Evolutionary conservation across 345 rosid species (phyloP).

Genomic region (Lepidium africanum): DNA sequence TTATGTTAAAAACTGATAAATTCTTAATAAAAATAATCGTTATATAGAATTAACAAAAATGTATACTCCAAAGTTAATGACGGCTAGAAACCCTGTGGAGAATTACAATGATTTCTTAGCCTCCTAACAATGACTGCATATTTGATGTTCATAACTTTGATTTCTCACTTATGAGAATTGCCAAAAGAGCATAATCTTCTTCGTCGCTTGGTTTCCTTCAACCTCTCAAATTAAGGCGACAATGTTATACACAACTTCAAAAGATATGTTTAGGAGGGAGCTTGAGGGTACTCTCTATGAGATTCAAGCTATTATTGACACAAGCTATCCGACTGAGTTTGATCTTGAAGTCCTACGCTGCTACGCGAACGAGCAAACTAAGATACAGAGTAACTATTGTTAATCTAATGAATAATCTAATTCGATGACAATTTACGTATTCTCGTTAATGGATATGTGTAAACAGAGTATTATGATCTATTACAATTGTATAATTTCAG

Average conservation of each 20-base stretch:
- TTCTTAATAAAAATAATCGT: no score
- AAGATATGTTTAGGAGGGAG: constrained; percentile 59
- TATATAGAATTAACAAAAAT: no score
- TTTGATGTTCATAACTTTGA: constrained; percentile 70
- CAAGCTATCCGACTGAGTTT: constrained; percentile 77
- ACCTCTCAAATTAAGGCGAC: constrained; percentile 59
- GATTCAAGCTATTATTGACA: constrained; percentile 84
- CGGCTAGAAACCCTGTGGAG: constrained; percentile 54
- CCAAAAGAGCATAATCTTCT: constrained; percentile 77
- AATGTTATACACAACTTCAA: constrained; percentile 70
- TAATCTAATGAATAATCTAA: constrained; percentile 23
- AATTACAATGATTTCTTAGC: constrained; percentile 58
- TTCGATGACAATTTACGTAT: background rate
- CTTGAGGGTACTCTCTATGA: constrained; percentile 71
- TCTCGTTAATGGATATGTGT: constrained; percentile 5
- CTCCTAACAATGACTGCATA: constrained; percentile 68
- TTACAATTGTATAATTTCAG: background rate
- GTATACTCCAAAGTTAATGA: no score
- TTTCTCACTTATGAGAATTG: constrained; percentile 68
- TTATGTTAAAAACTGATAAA: no score
- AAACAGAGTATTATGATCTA: constrained; percentile 7
- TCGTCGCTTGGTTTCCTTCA: constrained; percentile 70
- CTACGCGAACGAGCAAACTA: constrained; percentile 62
- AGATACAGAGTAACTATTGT: background rate
- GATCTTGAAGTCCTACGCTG: constrained; percentile 55